A percentile compares a stretch with the other conserved stretches of the same genome.
Evolutionary conservation across 192 early-diverging fungal species (phyloP).

Genomic region (Coemansia sp.): DNA sequence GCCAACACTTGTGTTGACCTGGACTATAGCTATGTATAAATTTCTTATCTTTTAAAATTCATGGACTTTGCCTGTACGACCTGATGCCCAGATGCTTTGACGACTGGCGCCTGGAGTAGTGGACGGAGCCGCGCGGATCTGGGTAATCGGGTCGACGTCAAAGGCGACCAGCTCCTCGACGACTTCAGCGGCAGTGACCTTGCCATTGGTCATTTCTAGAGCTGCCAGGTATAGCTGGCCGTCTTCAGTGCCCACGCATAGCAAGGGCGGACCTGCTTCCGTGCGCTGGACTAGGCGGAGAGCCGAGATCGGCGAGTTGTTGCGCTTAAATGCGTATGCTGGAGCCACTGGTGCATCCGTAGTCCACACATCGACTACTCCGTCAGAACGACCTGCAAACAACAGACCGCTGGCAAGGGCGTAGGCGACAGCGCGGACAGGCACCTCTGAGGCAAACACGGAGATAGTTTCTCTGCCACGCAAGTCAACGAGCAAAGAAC

Average conservation of each 20-base stretch:
- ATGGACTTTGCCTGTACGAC: conserved; percentile 27
- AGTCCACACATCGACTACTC: conserved; percentile 34
- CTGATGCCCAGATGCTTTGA: conserved; percentile 46
- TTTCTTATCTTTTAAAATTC: conserved; percentile 20
- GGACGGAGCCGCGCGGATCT: conserved; percentile 24
- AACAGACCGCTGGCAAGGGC: conserved; percentile 15
- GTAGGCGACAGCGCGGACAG: conserved; percentile 40
- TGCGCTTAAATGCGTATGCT: conserved; percentile 31
- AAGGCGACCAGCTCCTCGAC: conserved; percentile 50
- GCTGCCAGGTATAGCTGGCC: conserved; percentile 41
- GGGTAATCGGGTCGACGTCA: conserved; percentile 49
- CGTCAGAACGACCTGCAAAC: conserved; percentile 31
- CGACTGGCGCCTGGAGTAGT: conserved; percentile 9
- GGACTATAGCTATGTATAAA: conserved; percentile 7
- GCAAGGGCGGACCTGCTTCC: conserved; percentile 3
- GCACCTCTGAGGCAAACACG: conserved; percentile 21
- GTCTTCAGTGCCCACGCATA: conserved; percentile 46
- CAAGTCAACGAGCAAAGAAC: conserved; percentile 32
- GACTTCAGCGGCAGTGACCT: conserved; percentile 6
- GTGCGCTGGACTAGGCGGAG: conserved; percentile 32
- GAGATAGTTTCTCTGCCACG: conserved; percentile 9
- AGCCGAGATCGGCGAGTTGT: conserved; percentile 26
- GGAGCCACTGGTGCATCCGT: not conserved
- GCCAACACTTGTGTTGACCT: conserved; percentile 18
- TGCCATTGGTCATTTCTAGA: not conserved